Evolutionary conservation across 73 alveolate genomes (phyloP).

Genomic region (Paramecium sexaurelia): DNA sequence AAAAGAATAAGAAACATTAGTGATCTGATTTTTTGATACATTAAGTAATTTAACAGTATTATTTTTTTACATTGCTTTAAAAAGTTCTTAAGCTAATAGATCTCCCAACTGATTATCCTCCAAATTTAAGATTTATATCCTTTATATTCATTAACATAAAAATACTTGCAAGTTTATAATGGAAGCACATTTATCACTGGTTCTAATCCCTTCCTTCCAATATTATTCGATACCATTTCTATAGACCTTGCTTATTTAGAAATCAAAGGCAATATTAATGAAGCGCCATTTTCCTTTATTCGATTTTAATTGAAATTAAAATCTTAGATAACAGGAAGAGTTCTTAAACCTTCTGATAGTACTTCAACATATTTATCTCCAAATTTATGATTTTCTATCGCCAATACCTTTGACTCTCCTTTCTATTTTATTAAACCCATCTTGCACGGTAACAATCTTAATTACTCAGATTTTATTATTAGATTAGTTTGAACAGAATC

Average conservation of each 20-base stretch:
- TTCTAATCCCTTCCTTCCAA: not conserved
- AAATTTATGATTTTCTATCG: slow-evolving; percentile 1
- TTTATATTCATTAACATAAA: not conserved
- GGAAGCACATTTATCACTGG: not conserved
- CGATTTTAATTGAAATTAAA: slow-evolving; percentile 40
- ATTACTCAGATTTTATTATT: not conserved
- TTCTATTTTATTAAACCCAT: slow-evolving; percentile 53
- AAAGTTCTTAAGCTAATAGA: not conserved
- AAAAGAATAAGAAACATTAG: not conserved
- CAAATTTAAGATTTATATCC: slow-evolving; percentile 45
- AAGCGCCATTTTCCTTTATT: slow-evolving; percentile 35
- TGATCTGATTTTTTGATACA: slow-evolving; percentile 39
- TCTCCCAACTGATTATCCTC: slow-evolving; percentile 53
- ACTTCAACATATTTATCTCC: slow-evolving; percentile 67
- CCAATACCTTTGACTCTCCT: not conserved
- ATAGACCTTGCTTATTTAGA: slow-evolving; percentile 55
- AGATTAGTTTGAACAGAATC: slow-evolving; percentile 29
- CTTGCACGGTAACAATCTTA: slow-evolving; percentile 43
- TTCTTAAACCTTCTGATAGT: slow-evolving; percentile 28
- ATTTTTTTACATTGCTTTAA: slow-evolving; percentile 33
- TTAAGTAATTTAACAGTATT: not conserved
- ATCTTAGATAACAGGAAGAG: not conserved
- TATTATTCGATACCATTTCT: not conserved
- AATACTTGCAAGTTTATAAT: not conserved
- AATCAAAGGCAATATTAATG: slow-evolving; percentile 4